Percentiles rank a stretch among this genome's conserved stretches.
phyloP scores from a whole-genome alignment of 495 filamentous ascomycete species.

The Acidiella bohemica region DNA sequence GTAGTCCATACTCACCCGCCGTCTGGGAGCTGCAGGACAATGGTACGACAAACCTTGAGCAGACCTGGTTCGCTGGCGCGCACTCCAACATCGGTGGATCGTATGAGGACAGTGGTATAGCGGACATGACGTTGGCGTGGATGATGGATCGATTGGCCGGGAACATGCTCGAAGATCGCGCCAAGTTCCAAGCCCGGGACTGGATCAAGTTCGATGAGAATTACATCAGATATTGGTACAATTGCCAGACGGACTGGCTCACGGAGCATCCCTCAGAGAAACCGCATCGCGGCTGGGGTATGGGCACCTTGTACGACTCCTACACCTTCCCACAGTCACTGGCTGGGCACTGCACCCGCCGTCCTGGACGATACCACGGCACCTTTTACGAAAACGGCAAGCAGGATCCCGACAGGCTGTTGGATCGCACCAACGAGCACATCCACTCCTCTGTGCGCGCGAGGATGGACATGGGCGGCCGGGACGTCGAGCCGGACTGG shows the following conservation, averaged over 20 bases:
- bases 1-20: conserved; percentile 20
- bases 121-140: conserved; percentile 26
- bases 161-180: conserved; percentile 2
- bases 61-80: conserved; percentile 30
- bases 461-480: conserved; percentile 39
- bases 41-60: conserved; percentile 20
- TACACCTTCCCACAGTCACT: conserved; percentile 37
- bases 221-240: conserved; percentile 34
- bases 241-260: conserved; percentile 1
- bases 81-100: conserved; percentile 31
- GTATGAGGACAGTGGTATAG: conserved; percentile 21
- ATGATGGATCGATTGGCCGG: conserved; percentile 24
- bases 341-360: conserved; percentile 37
- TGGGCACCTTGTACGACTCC: conserved; percentile 41
- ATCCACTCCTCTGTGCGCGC: conserved; percentile 49
- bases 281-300: conserved; percentile 45
- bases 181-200: conserved; percentile 23
- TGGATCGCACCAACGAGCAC: conserved; percentile 48
- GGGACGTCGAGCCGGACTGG: conserved; percentile 34
- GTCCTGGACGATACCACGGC: conserved; percentile 44
- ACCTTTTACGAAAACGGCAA: conserved; percentile 38
- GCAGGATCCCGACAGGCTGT: conserved; percentile 26
- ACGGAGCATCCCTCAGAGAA: conserved; percentile 33
- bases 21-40: conserved; percentile 20
- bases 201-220: conserved; percentile 41